Evolutionary conservation across 345 rosid species (phyloP).

Genomic region (Dipteronia sinensis): DNA sequence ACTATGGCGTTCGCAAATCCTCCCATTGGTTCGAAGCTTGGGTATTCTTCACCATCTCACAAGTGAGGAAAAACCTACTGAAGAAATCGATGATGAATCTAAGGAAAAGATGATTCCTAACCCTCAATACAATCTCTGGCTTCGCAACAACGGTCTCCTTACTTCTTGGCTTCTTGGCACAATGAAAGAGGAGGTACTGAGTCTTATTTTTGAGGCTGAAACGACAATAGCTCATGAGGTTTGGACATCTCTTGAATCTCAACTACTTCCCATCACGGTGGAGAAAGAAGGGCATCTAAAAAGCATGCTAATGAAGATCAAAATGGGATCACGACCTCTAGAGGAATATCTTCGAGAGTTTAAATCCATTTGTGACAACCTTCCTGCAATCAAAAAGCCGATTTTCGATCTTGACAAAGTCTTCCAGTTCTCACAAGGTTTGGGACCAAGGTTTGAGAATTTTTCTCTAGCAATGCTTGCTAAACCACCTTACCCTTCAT

Average conservation of each 20-base stretch:
- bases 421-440: not conserved
- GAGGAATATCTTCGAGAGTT: not conserved
- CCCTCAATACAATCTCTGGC: not conserved
- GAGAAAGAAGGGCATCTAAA: not conserved
- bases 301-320: not conserved
- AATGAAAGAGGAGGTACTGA: no score
- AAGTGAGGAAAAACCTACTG: not conserved
- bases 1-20: not conserved
- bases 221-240: no score
- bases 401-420: conserved; percentile 6
- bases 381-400: not conserved
- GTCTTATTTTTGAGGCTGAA: no score
- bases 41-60: conserved; percentile 4
- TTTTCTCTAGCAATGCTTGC: not conserved
- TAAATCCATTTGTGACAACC: conserved; percentile 4
- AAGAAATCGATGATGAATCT: not conserved
- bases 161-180: not conserved
- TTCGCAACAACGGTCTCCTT: not conserved
- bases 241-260: no score
- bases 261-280: not conserved
- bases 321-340: not conserved
- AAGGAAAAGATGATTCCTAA: not conserved
- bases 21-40: not conserved
- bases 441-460: not conserved
- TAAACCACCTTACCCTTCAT: not conserved